phyloP scores from a whole-genome alignment of 192 early-diverging fungal species.

The Coemansia sp. region DNA sequence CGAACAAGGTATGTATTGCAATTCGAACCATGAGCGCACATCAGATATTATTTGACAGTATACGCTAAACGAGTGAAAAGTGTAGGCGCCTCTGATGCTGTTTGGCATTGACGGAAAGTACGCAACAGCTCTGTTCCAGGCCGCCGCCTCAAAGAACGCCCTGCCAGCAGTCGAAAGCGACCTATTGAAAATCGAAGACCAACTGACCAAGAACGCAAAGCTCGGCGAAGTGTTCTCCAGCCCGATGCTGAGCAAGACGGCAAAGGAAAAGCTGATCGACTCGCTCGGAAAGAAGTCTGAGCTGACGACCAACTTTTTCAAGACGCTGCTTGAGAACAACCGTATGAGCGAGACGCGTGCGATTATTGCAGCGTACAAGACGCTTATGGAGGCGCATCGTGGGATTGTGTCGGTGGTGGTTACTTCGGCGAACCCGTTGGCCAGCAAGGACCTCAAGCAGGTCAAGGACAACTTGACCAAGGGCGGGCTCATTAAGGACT shows the following conservation, averaged over 20 bases:
- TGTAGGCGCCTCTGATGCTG: conserved; percentile 77
- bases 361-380: conserved; percentile 76
- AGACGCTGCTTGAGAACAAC: conserved; percentile 90
- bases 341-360: conserved; percentile 80
- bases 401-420: conserved; percentile 85
- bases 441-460: conserved; percentile 65
- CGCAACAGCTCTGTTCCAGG: conserved; percentile 93
- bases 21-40: not conserved
- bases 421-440: conserved; percentile 81
- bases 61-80: not conserved
- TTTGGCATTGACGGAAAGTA: conserved; percentile 97
- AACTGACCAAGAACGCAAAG: conserved; percentile 71
- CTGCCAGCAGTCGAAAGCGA: conserved; percentile 85
- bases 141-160: conserved; percentile 78
- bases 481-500: conserved; percentile 73
- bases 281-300: conserved; percentile 69
- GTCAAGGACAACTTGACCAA: conserved; percentile 79
- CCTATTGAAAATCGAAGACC: conserved; percentile 63
- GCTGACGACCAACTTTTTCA: conserved; percentile 91
- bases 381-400: conserved; percentile 86
- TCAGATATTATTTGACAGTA: not conserved
- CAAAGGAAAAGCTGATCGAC: conserved; percentile 72
- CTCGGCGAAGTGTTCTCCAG: conserved; percentile 76
- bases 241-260: conserved; percentile 78
- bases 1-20: conserved; percentile 50